These are phyloP conservation scores for Neoscytalidium dimidiatum DNA, from an alignment of 2,329 filamentous ascomycete species.

Conservation along the genomic window DNA sequence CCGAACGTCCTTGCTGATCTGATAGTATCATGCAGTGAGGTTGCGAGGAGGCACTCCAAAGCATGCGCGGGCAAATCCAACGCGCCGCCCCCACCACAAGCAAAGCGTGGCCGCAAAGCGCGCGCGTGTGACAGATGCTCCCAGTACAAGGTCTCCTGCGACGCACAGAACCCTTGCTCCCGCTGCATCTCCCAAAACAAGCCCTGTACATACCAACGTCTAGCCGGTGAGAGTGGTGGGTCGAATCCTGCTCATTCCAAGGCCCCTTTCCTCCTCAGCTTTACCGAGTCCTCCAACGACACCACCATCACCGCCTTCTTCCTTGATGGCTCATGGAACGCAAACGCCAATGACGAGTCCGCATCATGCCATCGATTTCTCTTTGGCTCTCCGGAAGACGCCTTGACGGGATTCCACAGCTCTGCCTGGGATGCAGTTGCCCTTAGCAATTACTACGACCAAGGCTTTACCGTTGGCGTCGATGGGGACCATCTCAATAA, in stretches of 20 bases:
- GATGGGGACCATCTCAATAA: neutral
- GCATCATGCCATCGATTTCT: neutral
- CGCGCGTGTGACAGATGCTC: slow-evolving; percentile 20
- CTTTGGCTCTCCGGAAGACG: neutral
- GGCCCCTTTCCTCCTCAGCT: slow-evolving; percentile 13
- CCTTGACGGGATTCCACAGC: neutral
- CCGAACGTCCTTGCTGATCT: neutral
- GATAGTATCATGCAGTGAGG: slow-evolving; percentile 9
- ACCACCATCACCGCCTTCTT: neutral
- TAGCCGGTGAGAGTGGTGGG: neutral
- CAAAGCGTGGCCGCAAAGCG: slow-evolving; percentile 19
- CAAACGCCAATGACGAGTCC: neutral
- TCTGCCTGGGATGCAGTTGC: neutral
- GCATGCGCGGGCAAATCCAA: slow-evolving; percentile 9
- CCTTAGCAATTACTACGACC: neutral
- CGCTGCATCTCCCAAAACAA: slow-evolving; percentile 16
- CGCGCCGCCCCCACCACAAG: neutral
- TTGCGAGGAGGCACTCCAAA: slow-evolving; percentile 18
- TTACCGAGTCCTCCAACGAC: slow-evolving; percentile 13
- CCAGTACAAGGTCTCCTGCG: slow-evolving; percentile 18
- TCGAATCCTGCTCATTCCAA: neutral
- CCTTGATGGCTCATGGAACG: neutral
- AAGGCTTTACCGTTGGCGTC: neutral
- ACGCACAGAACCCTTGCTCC: slow-evolving; percentile 15
- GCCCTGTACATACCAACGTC: slow-evolving; percentile 11